These are phyloP conservation scores for Teratosphaeria nubilosa DNA, from an alignment of 2,329 filamentous ascomycete species.

Conservation along the genomic window DNA sequence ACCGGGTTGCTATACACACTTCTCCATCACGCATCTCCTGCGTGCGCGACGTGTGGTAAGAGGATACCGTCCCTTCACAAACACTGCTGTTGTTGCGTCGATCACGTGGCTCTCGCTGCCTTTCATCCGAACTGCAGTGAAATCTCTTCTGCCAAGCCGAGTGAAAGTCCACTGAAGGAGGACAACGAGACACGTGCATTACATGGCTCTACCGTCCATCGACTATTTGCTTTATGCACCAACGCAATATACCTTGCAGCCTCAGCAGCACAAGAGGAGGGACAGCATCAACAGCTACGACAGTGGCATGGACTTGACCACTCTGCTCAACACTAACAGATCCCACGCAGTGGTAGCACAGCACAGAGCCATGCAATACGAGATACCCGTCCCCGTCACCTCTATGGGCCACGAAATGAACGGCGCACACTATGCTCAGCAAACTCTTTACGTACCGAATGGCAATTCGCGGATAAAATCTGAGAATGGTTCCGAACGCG, in stretches of 20 bases:
- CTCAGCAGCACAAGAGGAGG: conserved; percentile 22
- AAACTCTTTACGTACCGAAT: conserved; percentile 39
- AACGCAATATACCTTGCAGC: not conserved
- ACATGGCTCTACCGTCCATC: conserved; percentile 24
- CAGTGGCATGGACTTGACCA: conserved; percentile 27
- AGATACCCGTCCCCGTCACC: conserved; percentile 24
- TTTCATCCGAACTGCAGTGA: not conserved
- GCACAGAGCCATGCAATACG: conserved; percentile 29
- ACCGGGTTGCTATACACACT: conserved; percentile 9
- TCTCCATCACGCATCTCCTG: conserved; percentile 6
- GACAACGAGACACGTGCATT: conserved; percentile 10
- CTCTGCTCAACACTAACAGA: conserved; percentile 29
- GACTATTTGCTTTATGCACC: conserved; percentile 18
- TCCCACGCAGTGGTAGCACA: conserved; percentile 22
- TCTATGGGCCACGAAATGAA: conserved; percentile 21
- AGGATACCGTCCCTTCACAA: conserved; percentile 5
- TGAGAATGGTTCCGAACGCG: conserved; percentile 47
- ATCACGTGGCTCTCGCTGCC: conserved; percentile 12
- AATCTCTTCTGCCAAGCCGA: conserved; percentile 19
- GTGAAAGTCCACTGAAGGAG: conserved; percentile 4
- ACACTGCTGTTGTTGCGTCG: conserved; percentile 3
- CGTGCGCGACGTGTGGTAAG: conserved; percentile 11
- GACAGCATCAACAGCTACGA: conserved; percentile 20
- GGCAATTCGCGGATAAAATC: conserved; percentile 44
- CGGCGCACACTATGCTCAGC: conserved; percentile 23